Base-by-base conservation (phyloP, 179 eudicot genomes). In the Beta lomatogona region DNA sequence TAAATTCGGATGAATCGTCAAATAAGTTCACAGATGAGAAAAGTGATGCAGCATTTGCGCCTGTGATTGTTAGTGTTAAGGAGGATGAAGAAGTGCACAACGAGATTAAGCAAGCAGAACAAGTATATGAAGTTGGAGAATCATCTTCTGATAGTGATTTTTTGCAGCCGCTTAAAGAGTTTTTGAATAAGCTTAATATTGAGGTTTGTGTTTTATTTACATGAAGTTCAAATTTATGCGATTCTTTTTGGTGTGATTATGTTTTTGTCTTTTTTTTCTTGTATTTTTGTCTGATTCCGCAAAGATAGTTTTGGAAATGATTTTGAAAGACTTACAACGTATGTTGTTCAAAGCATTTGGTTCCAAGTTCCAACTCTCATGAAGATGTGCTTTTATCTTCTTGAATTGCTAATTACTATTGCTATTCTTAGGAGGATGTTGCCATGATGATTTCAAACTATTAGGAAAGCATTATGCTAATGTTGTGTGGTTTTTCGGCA, bases 401-500 rank as follows among this genome's bases (percentile, higher is more conserved):
- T n/a, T 50, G 18, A 13, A 31, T 11, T 45, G 41, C 16, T 68
- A 6, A 16, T 9, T 65, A 55, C 45, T 12, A 41, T n/a, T 60
- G 65, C 2, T 18, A n/a, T n/a, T 5, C 0, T 60, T n/a, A n/a
- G 16, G 1, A n/a, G 8, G 10, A 0, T 82, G 86, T 87, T 88
- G 90, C 90, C 10, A 45, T 87, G 90, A 87, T 86, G 89, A 89
- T 25, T 16, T 19, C 77, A 22, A 69, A 63, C 31, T 54, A n/a
- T 66, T 71, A 36, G 41, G 85, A 88, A 75, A 82, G 89, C 79
- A 18, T 79, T 76, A 6, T 82, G 44, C 41, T 52, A 54, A 67
- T 50, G 84, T 87, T 85, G 83, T 64, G 67, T 90, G 91, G 76
- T 50, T 71, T 67, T 41, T 90, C 75, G 83, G 75, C 87, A 13